Conservation (phyloP, 2,329 filamentous ascomycete genomes). For the Dissoconium aciculare region DNA sequence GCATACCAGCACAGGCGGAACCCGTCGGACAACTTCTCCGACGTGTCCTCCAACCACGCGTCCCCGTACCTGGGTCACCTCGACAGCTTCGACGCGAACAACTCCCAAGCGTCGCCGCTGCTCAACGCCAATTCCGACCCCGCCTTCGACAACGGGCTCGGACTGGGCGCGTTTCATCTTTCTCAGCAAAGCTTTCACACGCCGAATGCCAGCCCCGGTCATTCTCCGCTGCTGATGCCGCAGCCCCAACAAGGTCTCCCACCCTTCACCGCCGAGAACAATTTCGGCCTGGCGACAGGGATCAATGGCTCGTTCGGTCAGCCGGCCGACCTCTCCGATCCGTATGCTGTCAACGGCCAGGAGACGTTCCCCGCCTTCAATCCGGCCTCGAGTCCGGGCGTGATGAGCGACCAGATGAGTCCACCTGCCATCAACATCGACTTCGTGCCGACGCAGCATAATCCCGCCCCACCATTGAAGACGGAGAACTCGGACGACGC, state of each 20-base stretch:
- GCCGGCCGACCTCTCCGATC: conserved; percentile 32
- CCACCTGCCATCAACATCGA: conserved; percentile 94
- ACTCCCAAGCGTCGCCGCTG: conserved; percentile 61
- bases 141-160: conserved; percentile 57
- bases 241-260: conserved; percentile 47
- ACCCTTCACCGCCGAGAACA: conserved; percentile 30
- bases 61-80: conserved; percentile 68
- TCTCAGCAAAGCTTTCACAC: conserved; percentile 28
- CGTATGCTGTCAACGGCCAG: conserved; percentile 26
- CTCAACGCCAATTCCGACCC: conserved; percentile 52
- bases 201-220: conserved; percentile 40
- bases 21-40: conserved; percentile 75
- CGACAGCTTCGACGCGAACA: conserved; percentile 61
- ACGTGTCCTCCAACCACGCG: conserved; percentile 63
- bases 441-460: conserved; percentile 58
- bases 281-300: conserved; percentile 33
- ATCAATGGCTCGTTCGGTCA: conserved; percentile 35
- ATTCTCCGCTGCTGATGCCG: conserved; percentile 50
- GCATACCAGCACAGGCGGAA: conserved; percentile 68
- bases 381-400: conserved; percentile 22
- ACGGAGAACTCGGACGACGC: conserved; percentile 52
- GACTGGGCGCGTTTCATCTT: conserved; percentile 66
- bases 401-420: conserved; percentile 59
- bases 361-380: conserved; percentile 36
- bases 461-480: conserved; percentile 28